Evolutionary conservation across 805 yeast species (phyloP).

Genomic region (Nakazawaea ambrosiae): DNA sequence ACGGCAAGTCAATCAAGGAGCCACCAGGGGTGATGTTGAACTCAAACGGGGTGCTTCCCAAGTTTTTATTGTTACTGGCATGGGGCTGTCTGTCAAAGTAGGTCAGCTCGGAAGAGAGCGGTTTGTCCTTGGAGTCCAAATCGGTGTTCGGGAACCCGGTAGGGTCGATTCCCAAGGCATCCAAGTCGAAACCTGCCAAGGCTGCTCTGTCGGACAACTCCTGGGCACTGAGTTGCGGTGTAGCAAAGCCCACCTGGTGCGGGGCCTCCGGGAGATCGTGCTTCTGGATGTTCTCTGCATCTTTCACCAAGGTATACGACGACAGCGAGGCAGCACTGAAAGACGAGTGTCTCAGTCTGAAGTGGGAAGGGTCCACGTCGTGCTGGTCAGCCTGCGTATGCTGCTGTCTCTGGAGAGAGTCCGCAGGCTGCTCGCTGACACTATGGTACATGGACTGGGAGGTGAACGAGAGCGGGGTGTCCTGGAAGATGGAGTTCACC

Average conservation of each 20-base stretch:
- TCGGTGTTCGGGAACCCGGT: neutral
- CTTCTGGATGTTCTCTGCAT: slow-evolving; percentile 27
- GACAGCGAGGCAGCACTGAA: slow-evolving; percentile 57
- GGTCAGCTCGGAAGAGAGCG: neutral
- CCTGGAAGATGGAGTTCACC: neutral
- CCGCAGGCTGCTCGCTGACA: slow-evolving; percentile 1
- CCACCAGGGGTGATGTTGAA: slow-evolving; percentile 19
- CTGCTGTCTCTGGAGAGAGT: neutral
- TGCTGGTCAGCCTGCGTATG: neutral
- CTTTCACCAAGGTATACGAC: slow-evolving; percentile 50
- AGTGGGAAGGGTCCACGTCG: neutral
- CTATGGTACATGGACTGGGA: slow-evolving; percentile 2
- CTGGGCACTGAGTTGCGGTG: slow-evolving; percentile 63
- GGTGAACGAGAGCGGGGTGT: slow-evolving; percentile 3
- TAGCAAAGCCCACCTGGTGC: slow-evolving; percentile 69
- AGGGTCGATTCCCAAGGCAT: slow-evolving; percentile 23
- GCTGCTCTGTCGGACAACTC: slow-evolving; percentile 29
- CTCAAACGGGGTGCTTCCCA: slow-evolving; percentile 17
- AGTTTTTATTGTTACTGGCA: slow-evolving; percentile 3
- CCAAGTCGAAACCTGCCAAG: slow-evolving; percentile 30
- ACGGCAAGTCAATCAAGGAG: slow-evolving; percentile 25
- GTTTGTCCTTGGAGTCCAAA: slow-evolving; percentile 2
- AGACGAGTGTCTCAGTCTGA: slow-evolving; percentile 44
- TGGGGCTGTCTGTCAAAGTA: neutral
- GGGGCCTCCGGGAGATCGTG: slow-evolving; percentile 37